Conservation (phyloP, 1,284 basidiomycete genomes). For the Ustilago lituana region DNA sequence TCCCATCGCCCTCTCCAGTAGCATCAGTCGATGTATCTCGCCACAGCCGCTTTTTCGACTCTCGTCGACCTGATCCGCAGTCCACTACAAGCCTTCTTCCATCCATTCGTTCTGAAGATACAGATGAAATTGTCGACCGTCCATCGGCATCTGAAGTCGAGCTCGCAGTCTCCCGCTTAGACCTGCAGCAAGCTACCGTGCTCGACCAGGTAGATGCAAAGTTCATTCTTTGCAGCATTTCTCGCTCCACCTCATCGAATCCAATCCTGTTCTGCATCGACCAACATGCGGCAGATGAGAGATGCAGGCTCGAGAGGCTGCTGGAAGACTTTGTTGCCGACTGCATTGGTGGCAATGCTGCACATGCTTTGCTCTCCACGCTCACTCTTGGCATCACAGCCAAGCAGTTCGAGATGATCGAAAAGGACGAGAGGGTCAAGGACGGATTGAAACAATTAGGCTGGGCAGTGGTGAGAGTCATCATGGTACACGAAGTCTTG, state of each 20-base stretch:
- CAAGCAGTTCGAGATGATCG: constrained; percentile 19
- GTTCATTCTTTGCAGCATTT: constrained; percentile 78
- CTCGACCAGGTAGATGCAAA: constrained; percentile 87
- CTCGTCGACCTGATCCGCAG: neutral
- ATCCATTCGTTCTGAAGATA: neutral
- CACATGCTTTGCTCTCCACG: neutral
- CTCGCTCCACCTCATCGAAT: constrained; percentile 20
- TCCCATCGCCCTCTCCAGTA: constrained; percentile 11
- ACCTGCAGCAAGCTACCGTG: constrained; percentile 15
- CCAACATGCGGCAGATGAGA: constrained; percentile 92
- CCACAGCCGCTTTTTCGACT: constrained; percentile 29
- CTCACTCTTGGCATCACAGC: constrained; percentile 19
- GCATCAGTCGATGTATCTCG: neutral
- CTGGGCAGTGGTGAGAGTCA: constrained; percentile 9
- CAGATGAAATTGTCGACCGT: neutral
- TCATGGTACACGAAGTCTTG: constrained; percentile 14
- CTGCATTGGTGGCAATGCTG: constrained; percentile 8
- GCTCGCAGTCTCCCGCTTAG: constrained; percentile 15
- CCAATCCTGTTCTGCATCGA: constrained; percentile 79
- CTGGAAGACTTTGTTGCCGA: constrained; percentile 74
- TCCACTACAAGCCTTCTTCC: neutral
- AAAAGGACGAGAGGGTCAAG: neutral
- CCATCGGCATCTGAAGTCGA: constrained; percentile 4
- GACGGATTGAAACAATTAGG: constrained; percentile 10
- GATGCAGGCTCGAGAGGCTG: constrained; percentile 85